Evolutionary conservation across 2,329 filamentous ascomycete species (phyloP), one percentile per base, ranked within the genome.

Genomic region (Beauveria brongniartii): DNA sequence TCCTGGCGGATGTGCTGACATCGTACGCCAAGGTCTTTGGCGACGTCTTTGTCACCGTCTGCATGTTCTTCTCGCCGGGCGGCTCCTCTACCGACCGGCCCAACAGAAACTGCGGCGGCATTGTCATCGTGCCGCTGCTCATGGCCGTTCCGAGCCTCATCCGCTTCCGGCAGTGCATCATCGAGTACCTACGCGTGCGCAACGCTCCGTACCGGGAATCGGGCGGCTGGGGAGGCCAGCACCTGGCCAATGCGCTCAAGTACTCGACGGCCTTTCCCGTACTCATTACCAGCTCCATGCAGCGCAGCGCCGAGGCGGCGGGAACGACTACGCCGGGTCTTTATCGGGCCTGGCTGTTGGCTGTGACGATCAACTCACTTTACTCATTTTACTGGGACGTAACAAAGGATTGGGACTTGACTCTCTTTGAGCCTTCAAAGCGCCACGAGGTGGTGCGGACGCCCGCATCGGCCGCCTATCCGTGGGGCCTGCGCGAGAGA

Each of bases 311-410:
- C 72, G 82, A 71, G 40, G 68, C 72, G 46, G 74, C 74, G 16
- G 58, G 58, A 18, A 30, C 28, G 5, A 70, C 71, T 41, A 73
- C 75, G 63, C 71, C 76, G 3, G 68, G 71, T 0, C 70, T 83
- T 61, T 82, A 84, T 71, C 78, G 77, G 46, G 76, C 78, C 53
- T 94, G 91, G 87, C 77, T 95, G 34, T 74, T 82, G 41, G 88
- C 88, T 48, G 89, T 91, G 34, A 77, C 91, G 40, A 70, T 94
- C 68, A 97, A 99, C 73, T 95, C 91, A 16, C 79, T 89, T 50
- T 99, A 96, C 76, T 92, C 89, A n/a, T 97, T 97, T 78, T 99
- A 94, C 80, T 99, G 94, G 94, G 94, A 99, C 69, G 86, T 97
- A 34, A 82, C 91, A 60, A 94, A 92, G 77, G 94, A 99, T 78